Evolutionary conservation across 805 yeast species (phyloP).

Genomic region (Candida lessepsii): DNA sequence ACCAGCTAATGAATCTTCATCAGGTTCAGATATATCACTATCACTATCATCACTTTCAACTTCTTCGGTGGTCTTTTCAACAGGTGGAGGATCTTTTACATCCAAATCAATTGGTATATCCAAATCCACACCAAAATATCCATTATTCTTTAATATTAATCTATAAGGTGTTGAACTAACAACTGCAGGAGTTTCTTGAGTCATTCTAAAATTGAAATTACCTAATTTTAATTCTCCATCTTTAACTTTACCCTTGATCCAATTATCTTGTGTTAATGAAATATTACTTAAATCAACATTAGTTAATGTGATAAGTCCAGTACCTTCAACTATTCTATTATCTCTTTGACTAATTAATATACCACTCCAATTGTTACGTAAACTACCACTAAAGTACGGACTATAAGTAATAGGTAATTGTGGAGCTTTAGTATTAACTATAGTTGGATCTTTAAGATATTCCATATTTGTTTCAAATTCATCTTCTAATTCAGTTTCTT

Average conservation of each 20-base stretch:
- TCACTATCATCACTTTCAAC: conserved; percentile 37
- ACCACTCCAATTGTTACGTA: conserved; percentile 62
- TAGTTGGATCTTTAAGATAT: conserved; percentile 67
- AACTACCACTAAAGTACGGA: conserved; percentile 68
- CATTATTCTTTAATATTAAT: conserved; percentile 65
- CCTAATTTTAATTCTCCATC: conserved; percentile 46
- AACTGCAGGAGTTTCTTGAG: conserved; percentile 75
- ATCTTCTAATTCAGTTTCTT: conserved; percentile 46
- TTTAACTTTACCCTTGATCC: conserved; percentile 36
- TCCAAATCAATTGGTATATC: conserved; percentile 68
- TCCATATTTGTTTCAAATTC: conserved; percentile 63
- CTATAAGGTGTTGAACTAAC: conserved; percentile 68
- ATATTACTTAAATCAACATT: conserved; percentile 57
- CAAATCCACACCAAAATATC: conserved; percentile 80
- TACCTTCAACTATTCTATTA: conserved; percentile 66
- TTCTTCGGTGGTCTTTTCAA: conserved; percentile 26
- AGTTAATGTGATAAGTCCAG: conserved; percentile 51
- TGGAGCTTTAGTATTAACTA: conserved; percentile 68
- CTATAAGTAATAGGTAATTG: conserved; percentile 61
- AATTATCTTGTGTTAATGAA: conserved; percentile 50
- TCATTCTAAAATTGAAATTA: conserved; percentile 71
- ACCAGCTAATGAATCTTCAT: conserved; percentile 73
- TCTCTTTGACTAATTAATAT: conserved; percentile 73
- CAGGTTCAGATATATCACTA: conserved; percentile 62
- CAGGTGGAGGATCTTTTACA: conserved; percentile 51